phyloP scores from a whole-genome alignment of 2,329 filamentous ascomycete genomes.

The Fusarium caatingaense region DNA sequence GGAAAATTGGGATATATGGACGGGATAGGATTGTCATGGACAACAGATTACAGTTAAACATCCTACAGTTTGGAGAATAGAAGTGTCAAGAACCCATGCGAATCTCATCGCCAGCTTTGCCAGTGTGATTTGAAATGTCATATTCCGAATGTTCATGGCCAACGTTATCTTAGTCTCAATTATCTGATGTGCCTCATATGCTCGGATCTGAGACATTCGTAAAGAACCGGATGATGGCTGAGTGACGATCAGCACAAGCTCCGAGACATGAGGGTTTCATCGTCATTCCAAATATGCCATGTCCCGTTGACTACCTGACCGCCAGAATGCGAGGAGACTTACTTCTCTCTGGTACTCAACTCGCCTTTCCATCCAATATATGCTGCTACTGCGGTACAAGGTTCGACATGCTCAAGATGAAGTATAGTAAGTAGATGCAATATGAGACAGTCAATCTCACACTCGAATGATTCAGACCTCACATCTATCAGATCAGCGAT shows the following conservation, averaged over 20 bases:
- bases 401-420: not conserved
- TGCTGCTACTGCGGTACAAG: not conserved
- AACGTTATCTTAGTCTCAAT: not conserved
- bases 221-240: not conserved
- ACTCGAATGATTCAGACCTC: not conserved
- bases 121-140: not conserved
- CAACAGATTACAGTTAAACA: not conserved
- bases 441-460: not conserved
- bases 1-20: slow-evolving; percentile 1
- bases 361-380: not conserved
- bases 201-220: slow-evolving; percentile 13
- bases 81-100: not conserved
- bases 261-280: slow-evolving; percentile 32
- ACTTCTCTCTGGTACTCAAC: not conserved
- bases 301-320: slow-evolving; percentile 6
- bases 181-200: not conserved
- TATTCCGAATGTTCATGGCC: not conserved
- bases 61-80: not conserved
- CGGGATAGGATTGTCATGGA: not conserved
- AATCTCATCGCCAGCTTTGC: not conserved
- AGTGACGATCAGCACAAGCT: not conserved
- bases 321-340: not conserved
- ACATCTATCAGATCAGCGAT: not conserved
- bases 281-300: slow-evolving; percentile 20
- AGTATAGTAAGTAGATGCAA: not conserved